Evolutionary conservation across 139 green algal species (phyloP), one percentile per base, ranked within the genome.

Genomic region (Monoraphidium neglectum): DNA sequence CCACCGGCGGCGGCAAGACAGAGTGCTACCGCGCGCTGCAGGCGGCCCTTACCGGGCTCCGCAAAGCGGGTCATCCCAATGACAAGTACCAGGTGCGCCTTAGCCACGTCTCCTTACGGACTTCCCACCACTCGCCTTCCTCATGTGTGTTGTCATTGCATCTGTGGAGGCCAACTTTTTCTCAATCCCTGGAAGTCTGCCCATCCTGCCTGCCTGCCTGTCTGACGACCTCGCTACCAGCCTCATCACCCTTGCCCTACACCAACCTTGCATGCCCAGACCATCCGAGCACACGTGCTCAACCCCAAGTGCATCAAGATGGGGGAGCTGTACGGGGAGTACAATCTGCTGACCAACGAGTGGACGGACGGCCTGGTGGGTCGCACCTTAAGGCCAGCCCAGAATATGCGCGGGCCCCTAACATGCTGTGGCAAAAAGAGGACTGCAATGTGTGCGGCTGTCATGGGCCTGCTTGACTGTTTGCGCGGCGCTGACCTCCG

Each of bases 291-390:
- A 12, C 87, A 87, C 80, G 70, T 75, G 59, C 73, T 96, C 78
- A 97, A 97, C 82, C 93, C 93, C 68, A 97, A 97, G 83, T 93
- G 87, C 86, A 94, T 97, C 77, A 92, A 88, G 70, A 95, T 95
- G 89, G 90, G 90, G 4, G 90, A 97, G 84, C 86, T 97, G 72
- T 97, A 95, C 82, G 93, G 93, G 32, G 89, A 97, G 88, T 95
- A 95, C 84, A 93, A 91, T 80, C 61, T 90, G 37, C 76, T 95
- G 12, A 97, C 92, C 37, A 92, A 91, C 69, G 93, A 97, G 82
- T 97, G 93, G 93, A 89, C 83, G 8, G 92, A 97, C 79, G 93
- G 93, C 40, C 80, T 97, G 36, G 87, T 72, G 43, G 12, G 43
- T 12, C n/a, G n/a, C n/a, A n/a, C n/a, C n/a, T n/a, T n/a, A n/a